These are phyloP conservation scores for Phaffomyces antillensis DNA, from an alignment of 805 yeast species.

Conservation along the genomic window DNA sequence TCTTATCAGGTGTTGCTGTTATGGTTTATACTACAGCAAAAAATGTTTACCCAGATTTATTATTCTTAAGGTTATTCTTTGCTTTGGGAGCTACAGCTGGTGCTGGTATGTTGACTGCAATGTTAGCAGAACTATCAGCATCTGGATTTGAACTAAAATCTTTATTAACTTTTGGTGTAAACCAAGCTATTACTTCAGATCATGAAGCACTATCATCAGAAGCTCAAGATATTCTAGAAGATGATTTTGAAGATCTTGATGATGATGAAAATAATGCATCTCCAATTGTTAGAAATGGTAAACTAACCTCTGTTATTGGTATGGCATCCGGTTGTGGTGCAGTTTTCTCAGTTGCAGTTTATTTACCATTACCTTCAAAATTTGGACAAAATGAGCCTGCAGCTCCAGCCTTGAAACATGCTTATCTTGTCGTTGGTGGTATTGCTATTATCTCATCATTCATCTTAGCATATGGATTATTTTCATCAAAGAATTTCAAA, in stretches of 20 bases:
- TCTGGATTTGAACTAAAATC: slow-evolving; percentile 33
- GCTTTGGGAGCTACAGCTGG: slow-evolving; percentile 52
- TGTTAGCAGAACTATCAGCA: slow-evolving; percentile 47
- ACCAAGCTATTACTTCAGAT: slow-evolving; percentile 1
- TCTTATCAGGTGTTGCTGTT: slow-evolving; percentile 40
- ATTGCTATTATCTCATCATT: slow-evolving; percentile 33
- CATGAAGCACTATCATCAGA: not conserved
- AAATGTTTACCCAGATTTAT: slow-evolving; percentile 41
- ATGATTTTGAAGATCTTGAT: slow-evolving; percentile 6
- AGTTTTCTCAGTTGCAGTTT: slow-evolving; percentile 47
- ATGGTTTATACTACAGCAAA: slow-evolving; percentile 41
- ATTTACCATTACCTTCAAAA: slow-evolving; percentile 50
- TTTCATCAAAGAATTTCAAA: slow-evolving; percentile 33
- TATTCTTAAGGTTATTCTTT: slow-evolving; percentile 46
- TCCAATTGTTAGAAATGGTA: slow-evolving; percentile 37
- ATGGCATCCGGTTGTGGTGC: slow-evolving; percentile 62
- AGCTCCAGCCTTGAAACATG: slow-evolving; percentile 36
- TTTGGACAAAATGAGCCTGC: slow-evolving; percentile 35
- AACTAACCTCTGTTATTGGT: slow-evolving; percentile 55
- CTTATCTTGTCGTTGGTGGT: slow-evolving; percentile 44
- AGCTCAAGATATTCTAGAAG: not conserved
- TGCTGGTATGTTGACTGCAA: slow-evolving; percentile 54
- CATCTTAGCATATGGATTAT: slow-evolving; percentile 35
- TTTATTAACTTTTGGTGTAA: slow-evolving; percentile 11
- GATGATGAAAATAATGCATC: slow-evolving; percentile 6